Base-by-base conservation (phyloP, 768 basidiomycete species). In the Psilocybe cyanescens region DNA sequence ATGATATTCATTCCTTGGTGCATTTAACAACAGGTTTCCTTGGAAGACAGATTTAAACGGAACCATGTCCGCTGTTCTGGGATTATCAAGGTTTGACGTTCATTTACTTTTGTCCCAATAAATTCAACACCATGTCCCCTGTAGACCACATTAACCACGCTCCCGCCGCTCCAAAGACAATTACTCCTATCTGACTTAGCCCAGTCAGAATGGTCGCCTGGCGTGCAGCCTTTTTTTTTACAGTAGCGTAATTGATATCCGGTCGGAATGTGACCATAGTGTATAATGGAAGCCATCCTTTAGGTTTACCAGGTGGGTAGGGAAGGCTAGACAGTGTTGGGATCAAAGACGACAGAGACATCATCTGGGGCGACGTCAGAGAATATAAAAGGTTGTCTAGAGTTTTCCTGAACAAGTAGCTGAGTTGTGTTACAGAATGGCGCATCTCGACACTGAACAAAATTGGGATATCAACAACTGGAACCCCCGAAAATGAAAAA, bases 191-290 rank as follows among this genome's bases (percentile, higher is more conserved):
- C 80, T 83, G 83, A 24, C 81, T 83, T 12, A 81, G 70, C 53
- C 74, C 71, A 55, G 77, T 73, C 63, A 98, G 77, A 56, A 92
- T 80, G 31, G 71, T 74, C n/a, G 83, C 78, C 77, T 99, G 97
- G 71, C 81, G 77, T 62, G 75, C 79, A 59, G 90, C 90, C 74
- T 87, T 88, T 71, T 79, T 81, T 72, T 85, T 84, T 19, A 90
- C 96, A 53, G 86, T 87, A 58, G 88, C 87, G 72, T 99, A 99
- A 72, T 89, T 90, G 68, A 99, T 86, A 75, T 99, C 97, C 54
- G 95, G 94, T 45, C 97, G 86, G 79, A 99, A 99, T 47, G 97
- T 98, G 66, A 97, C 90, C 96, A 99, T 97, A 35, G 94, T 94
- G 75, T 99, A 99, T 53, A 97, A 81, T 59, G 94, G 92, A 55